phyloP scores from a whole-genome alignment of 2,329 filamentous ascomycete genomes.

The Scedosporium dehoogii region DNA sequence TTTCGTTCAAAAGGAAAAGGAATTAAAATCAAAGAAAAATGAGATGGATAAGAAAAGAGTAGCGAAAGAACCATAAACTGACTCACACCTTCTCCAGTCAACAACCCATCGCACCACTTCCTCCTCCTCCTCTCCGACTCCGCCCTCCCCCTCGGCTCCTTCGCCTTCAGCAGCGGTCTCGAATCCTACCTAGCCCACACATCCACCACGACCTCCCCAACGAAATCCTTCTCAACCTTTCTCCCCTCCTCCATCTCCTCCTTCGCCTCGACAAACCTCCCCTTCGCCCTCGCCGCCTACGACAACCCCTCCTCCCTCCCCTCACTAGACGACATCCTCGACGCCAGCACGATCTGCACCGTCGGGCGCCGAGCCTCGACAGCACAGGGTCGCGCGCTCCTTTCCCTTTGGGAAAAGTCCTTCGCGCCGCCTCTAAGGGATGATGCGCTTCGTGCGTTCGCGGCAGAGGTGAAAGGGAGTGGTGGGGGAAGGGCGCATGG shows the following conservation, averaged over 20 bases:
- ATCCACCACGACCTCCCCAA: constrained; percentile 32
- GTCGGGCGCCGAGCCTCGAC: constrained; percentile 67
- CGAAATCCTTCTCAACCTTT: constrained; percentile 34
- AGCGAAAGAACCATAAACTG: not conserved
- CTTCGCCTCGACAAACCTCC: constrained; percentile 61
- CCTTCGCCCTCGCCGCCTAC: constrained; percentile 63
- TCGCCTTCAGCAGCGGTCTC: constrained; percentile 74
- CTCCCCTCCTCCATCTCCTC: constrained; percentile 61
- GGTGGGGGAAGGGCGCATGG: not conserved
- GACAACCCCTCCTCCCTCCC: constrained; percentile 39
- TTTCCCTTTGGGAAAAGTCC: constrained; percentile 67
- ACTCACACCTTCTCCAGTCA: not conserved
- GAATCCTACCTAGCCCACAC: constrained; percentile 73
- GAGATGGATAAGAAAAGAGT: not conserved
- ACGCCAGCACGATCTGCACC: constrained; percentile 69
- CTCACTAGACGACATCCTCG: constrained; percentile 62
- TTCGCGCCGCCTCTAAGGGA: constrained; percentile 32
- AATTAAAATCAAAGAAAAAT: not conserved
- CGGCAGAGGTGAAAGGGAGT: constrained; percentile 11
- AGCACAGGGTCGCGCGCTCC: constrained; percentile 64
- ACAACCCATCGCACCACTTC: constrained; percentile 43
- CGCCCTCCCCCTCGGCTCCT: constrained; percentile 73
- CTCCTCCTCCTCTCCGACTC: constrained; percentile 73
- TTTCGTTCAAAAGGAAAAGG: too few species aligned
- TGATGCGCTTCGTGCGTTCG: constrained; percentile 4